Conservation (phyloP, 768 basidiomycete species). For the Rhodosporidiobolus sp. region DNA sequence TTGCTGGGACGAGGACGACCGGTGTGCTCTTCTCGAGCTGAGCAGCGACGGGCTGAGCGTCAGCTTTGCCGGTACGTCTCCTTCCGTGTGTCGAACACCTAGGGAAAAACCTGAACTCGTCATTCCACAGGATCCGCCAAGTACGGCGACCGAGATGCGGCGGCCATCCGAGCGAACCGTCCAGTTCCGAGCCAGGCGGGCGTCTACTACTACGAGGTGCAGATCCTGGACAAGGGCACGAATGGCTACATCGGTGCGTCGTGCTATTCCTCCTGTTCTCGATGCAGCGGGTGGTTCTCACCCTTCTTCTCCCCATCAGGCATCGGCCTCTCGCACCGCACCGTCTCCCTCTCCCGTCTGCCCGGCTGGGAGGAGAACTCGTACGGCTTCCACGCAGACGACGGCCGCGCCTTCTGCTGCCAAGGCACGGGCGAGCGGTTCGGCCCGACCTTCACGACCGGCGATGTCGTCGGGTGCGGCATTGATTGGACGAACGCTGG, state of each 20-base stretch:
- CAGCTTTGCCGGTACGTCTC: constrained; percentile 20
- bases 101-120: constrained; percentile 38
- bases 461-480: constrained; percentile 87
- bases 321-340: constrained; percentile 69
- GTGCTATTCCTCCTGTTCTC: background rate
- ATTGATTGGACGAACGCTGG: constrained; percentile 67
- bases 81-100: constrained; percentile 14
- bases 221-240: constrained; percentile 71
- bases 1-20: constrained; percentile 27
- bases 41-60: constrained; percentile 17
- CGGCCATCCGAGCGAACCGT: constrained; percentile 71
- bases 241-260: constrained; percentile 65
- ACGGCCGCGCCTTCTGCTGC: constrained; percentile 71
- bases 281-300: too few species aligned
- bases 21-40: constrained; percentile 33
- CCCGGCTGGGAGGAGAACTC: constrained; percentile 56
- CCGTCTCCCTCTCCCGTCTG: constrained; percentile 66
- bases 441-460: constrained; percentile 74
- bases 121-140: constrained; percentile 38
- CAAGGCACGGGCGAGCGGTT: constrained; percentile 66
- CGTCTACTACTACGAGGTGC: constrained; percentile 91
- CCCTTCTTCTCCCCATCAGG: constrained; percentile 53
- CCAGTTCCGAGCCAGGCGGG: constrained; percentile 82
- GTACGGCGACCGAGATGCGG: constrained; percentile 72
- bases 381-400: constrained; percentile 93